Evolutionary conservation across 768 basidiomycete species (phyloP), one percentile per base, ranked within the genome.

Genomic region (Rickenella mellea): DNA sequence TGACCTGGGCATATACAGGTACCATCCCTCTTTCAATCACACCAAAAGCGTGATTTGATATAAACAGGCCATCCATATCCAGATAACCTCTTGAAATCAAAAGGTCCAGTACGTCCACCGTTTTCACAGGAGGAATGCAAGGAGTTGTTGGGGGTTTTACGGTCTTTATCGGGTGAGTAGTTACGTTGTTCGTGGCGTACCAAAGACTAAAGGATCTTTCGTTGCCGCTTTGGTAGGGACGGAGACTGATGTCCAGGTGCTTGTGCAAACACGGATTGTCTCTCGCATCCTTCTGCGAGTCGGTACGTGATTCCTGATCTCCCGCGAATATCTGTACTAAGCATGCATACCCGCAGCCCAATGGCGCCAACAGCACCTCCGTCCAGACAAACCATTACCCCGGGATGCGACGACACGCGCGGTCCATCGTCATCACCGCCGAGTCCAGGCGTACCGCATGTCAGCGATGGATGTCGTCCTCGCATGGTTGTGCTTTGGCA

Each of bases 1-100:
- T 90, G 48, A 83, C 75, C 19, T 90, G 88, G 87, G 76, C 81
- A 7, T 86, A 82, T 61, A 82, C 86, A 2, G 80, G 81, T 79
- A 45, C 24, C 63, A 53, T 39, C 19, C 28, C 9, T 27, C 32
- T 27, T 33, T 8, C 9, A 3, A 12, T n/a, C n/a, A n/a, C n/a
- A n/a, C 12, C 11, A 22, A 19, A 3, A 36, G 33, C 3, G 12
- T 22, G 7, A 4, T 36, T 3, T 36, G 33, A 36, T 36, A 36
- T 19, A 22, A 36, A 36, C 10, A 36, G 33, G 33, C 3, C 36
- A 17, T 25, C 4, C 27, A 9, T n/a, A 44, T 21, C 7, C 42
- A 81, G 86, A 88, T 53, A 81, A 78, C 33, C 60, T 88, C 9
- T 68, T 88, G 7, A 78, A 81, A 1, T 69, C 78, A 11, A 64